Evolutionary conservation across 192 early-diverging fungal species (phyloP).

Genomic region (Nowakowskiella sp.): DNA sequence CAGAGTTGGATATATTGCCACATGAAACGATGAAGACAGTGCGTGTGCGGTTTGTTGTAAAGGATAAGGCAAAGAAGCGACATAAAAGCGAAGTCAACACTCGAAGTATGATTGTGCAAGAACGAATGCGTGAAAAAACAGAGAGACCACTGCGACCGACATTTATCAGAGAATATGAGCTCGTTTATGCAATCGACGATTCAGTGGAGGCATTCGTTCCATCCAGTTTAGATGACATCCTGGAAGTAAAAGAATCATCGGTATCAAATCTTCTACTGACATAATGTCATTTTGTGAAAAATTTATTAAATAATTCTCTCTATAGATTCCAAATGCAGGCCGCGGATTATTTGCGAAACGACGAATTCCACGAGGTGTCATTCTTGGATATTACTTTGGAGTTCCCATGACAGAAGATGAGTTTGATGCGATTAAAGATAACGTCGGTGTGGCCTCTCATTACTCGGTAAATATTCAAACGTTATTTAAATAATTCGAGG

Average conservation of each 20-base stretch:
- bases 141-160: too few relatives aligned
- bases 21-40: too few relatives aligned
- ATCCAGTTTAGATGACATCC: slow-evolving; percentile 23
- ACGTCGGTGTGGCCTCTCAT: slow-evolving; percentile 65
- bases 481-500: neutral
- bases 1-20: too few relatives aligned
- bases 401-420: slow-evolving; percentile 95
- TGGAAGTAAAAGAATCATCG: slow-evolving; percentile 31
- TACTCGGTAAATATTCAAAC: slow-evolving; percentile 74
- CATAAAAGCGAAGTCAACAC: too few relatives aligned
- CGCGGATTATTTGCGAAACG: slow-evolving; percentile 37
- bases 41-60: too few relatives aligned
- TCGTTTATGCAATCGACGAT: too few relatives aligned
- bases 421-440: slow-evolving; percentile 81
- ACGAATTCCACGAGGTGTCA: slow-evolving; percentile 61
- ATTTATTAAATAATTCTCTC: neutral
- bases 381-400: slow-evolving; percentile 90
- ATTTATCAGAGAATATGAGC: too few relatives aligned
- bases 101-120: too few relatives aligned
- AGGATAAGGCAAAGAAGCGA: too few relatives aligned
- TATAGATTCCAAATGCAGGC: slow-evolving; percentile 31
- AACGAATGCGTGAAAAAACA: too few relatives aligned
- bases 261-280: slow-evolving; percentile 10
- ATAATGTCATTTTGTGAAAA: neutral
- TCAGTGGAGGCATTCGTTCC: too few relatives aligned